Base-by-base conservation (phyloP, 192 early-diverging fungal species). In the Backusella mclennaniae region DNA sequence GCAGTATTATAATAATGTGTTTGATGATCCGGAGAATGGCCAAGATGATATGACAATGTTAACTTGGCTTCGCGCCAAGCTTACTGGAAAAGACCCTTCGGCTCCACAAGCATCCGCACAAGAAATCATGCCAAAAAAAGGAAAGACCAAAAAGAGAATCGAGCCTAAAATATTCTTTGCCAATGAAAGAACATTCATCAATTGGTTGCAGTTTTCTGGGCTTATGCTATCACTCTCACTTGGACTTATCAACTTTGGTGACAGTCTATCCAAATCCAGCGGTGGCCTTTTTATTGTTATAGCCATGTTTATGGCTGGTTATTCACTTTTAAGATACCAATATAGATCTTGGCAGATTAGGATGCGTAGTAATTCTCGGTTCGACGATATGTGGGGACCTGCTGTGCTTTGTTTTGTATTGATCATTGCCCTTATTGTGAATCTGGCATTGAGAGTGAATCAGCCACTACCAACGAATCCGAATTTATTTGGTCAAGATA, bases 121-220 rank as follows among this genome's bases (percentile, higher is more conserved):
- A 31, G 36, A 71, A 44, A 35, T 31, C 4, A 49, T 49, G 68
- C 68, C 68, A 12, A 69, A 69, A 69, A 69, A 69, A 23, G 68
- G 68, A 39, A 69, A 69, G 17, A 36, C 26, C 8, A 69, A 69
- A 69, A 69, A 69, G 39, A 89, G 12, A 56, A 71, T 53, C 21
- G 74, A 70, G 35, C 88, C 90, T 8, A 96, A 96, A 73, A 85
- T 92, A 67, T 94, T 94, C 82, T 95, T 96, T 84, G 91, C 94
- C 39, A 96, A 96, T 83, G 95, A 96, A 83, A 87, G 95, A 66
- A 96, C 95, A 0, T 95, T 93, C 70, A 87, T 96, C 78, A 83
- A 87, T 56, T 96, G 93, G 93, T 83, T 94, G 68, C 93, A 90
- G 67, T 88, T 94, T 66, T 87, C 90, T 21, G 85, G 88, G 42